Base-by-base conservation (phyloP, 768 basidiomycete genomes). In the Stropharia rugosoannulata region DNA sequence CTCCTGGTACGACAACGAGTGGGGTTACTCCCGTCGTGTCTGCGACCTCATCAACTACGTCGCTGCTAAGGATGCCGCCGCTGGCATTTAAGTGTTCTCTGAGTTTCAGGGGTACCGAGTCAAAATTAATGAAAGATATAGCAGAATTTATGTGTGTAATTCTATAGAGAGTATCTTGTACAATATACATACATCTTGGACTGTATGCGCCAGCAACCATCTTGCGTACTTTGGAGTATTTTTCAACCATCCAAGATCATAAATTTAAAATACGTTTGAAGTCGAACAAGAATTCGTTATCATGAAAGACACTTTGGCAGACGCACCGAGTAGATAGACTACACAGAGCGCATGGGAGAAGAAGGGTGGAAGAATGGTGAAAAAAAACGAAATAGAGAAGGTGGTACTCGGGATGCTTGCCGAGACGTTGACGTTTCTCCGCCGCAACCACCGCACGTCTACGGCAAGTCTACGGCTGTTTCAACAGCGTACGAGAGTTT, bases 1-100 rank as follows among this genome's bases (percentile, higher is more conserved):
- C 70, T 71, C 90, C 41, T 97, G 95, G 94, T 95, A 93, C 80
- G 90, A 93, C 75, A 94, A 93, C 74, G 90, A 94, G 76, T 93
- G 87, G 88, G 89, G 93, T 16, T 98, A 97, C 86, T 95, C 93
- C 44, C 85, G 78, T 71, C 88, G 95, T 70, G 95, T 96, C 51
- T 86, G 87, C 75, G 96, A 98, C 72, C 82, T 98, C 54, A 75
- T 98, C 70, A 76, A 84, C 61, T 93, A 73, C 76, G 87, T 84
- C 59, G 92, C 95, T 59, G 80, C 82, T 76, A 81, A 84, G 73
- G 95, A 97, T 63, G 70, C 70, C 48, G 64, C 62, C 44, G 69
- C 69, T 62, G 64, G 64, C 51, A 38, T 66, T 56, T 69, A 66
- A 66, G 61, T 57, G 38, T 16, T 18, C 22, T 11, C 15, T 18